Conservation (phyloP, 1,139 yeast genomes). For the Kodamaea fungicola region DNA sequence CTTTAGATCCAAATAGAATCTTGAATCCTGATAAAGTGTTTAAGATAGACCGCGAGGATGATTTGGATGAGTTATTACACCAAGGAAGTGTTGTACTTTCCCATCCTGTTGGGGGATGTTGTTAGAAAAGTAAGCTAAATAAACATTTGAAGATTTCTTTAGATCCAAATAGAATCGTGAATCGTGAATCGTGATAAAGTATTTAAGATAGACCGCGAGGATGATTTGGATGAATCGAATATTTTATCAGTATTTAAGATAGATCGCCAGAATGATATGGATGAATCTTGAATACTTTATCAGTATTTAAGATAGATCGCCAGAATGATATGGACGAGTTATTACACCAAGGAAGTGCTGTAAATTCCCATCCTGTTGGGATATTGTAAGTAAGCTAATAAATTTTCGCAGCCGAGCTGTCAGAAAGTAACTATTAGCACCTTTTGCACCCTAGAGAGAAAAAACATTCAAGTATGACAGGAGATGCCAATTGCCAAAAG, state of each 20-base stretch:
- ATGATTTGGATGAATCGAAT: conserved; percentile 35
- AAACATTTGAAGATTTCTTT: conserved; percentile 35
- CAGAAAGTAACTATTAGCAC: too few relatives aligned
- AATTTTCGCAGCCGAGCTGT: too few relatives aligned
- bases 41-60: conserved; percentile 36
- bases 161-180: conserved; percentile 39
- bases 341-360: conserved; percentile 15
- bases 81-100: conserved; percentile 13
- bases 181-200: conserved; percentile 47
- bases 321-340: too few relatives aligned
- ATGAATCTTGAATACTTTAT: too few relatives aligned
- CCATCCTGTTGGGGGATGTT: conserved; percentile 7
- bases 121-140: too few relatives aligned
- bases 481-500: too few relatives aligned
- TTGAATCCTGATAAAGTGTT: conserved; percentile 45
- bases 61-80: conserved; percentile 26
- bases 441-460: too few relatives aligned
- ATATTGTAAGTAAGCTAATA: too few relatives aligned
- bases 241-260: too few relatives aligned
- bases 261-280: too few relatives aligned
- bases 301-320: too few relatives aligned
- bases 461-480: too few relatives aligned
- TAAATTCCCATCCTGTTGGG: conserved; percentile 8
- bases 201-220: conserved; percentile 36
- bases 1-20: conserved; percentile 39